Evolutionary conservation across 371 early-diverging fungal species (phyloP).

Genomic region (Saksenaea oblongispora): DNA sequence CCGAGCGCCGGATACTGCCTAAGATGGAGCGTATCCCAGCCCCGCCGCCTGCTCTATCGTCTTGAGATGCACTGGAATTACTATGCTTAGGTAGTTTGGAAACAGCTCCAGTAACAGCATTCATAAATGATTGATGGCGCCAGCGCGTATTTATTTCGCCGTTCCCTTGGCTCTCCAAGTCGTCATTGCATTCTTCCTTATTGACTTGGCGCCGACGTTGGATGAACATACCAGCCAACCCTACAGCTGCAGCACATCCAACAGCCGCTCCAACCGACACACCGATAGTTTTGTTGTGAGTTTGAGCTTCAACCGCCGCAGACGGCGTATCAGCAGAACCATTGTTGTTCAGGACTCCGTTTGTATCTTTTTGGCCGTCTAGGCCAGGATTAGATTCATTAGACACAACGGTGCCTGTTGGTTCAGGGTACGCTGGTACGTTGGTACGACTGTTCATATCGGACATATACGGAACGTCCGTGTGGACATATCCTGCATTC

Average conservation of each 20-base stretch:
- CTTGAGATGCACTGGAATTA: constrained; percentile 15
- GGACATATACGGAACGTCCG: neutral
- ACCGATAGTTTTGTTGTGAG: constrained; percentile 30
- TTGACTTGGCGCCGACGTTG: constrained; percentile 25
- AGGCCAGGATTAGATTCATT: neutral
- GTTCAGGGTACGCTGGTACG: neutral
- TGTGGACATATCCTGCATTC: too few relatives aligned
- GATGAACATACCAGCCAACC: constrained; percentile 43
- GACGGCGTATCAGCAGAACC: neutral
- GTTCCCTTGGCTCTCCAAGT: constrained; percentile 9
- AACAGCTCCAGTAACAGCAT: constrained; percentile 40
- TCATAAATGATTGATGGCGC: constrained; percentile 40
- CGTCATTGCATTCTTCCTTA: constrained; percentile 22
- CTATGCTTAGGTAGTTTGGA: constrained; percentile 30
- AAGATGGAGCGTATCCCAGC: constrained; percentile 15
- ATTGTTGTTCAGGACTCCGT: neutral
- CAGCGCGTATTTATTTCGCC: constrained; percentile 35
- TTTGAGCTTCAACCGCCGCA: constrained; percentile 16
- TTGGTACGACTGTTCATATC: neutral
- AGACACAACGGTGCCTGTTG: neutral
- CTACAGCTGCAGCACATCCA: constrained; percentile 43
- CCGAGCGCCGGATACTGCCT: constrained; percentile 29
- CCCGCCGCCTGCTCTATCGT: constrained; percentile 4
- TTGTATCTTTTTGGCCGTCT: neutral
- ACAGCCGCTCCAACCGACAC: constrained; percentile 36